A percentile compares a stretch with the other conserved stretches of the same genome.
phyloP scores from a whole-genome alignment of 805 yeast species.

The Danielia reshetovae region DNA sequence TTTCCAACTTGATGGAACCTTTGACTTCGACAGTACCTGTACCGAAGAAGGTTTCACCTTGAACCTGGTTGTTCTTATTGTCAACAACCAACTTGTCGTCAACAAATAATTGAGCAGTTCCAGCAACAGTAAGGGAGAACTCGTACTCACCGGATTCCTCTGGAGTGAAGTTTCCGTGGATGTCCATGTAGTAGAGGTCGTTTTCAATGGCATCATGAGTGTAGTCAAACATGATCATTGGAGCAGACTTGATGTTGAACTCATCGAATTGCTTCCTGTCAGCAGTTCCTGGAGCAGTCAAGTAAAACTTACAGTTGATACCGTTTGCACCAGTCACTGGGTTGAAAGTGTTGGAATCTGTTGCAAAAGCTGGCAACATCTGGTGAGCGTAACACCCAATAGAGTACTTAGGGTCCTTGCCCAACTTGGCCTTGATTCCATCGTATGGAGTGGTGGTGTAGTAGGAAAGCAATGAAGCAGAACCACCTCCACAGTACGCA shows the following conservation, averaged over 20 bases:
- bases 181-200: constrained; percentile 15
- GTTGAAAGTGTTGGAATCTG: constrained; percentile 14
- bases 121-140: constrained; percentile 11
- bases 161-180: constrained; percentile 21
- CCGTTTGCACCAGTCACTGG: constrained; percentile 24
- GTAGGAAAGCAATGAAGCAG: constrained; percentile 49
- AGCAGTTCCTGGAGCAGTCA: constrained; percentile 19
- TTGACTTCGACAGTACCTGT: constrained; percentile 10
- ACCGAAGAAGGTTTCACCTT: constrained; percentile 11
- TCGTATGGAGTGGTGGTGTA: constrained; percentile 47
- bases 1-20: constrained; percentile 6
- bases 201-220: constrained; percentile 3
- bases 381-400: constrained; percentile 33
- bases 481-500: constrained; percentile 59
- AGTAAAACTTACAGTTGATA: constrained; percentile 21
- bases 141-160: constrained; percentile 16
- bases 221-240: constrained; percentile 17
- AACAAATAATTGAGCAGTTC: constrained; percentile 13
- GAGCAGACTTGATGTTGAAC: constrained; percentile 12
- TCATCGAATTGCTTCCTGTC: constrained; percentile 24
- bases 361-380: constrained; percentile 27
- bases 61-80: constrained; percentile 6
- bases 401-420: constrained; percentile 22
- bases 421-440: constrained; percentile 36
- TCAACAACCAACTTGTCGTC: constrained; percentile 13